These are phyloP conservation scores for Metschnikowia matae DNA, from an alignment of 805 yeast species.

Conservation along the genomic window DNA sequence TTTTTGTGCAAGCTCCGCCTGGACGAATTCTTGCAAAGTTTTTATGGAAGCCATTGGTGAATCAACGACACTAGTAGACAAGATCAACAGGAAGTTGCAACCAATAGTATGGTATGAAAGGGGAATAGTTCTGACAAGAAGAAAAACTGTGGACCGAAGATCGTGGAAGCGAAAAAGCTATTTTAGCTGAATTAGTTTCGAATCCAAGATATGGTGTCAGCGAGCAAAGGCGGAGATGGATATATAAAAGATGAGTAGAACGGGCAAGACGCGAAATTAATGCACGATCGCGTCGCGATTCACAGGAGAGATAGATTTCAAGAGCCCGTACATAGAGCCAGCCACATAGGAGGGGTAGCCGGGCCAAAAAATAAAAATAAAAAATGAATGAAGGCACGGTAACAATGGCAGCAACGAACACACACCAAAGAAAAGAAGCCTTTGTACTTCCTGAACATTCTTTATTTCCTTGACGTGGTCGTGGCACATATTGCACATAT, in stretches of 20 bases:
- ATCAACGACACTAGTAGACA: no score
- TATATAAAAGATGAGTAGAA: slow-evolving; percentile 1
- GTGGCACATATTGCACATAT: no score
- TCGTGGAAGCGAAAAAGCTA: background rate
- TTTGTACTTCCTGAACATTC: no score
- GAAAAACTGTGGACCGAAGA: no score
- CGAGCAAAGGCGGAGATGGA: slow-evolving; percentile 1
- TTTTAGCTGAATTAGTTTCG: background rate
- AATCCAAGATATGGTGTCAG: background rate
- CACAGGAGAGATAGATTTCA: background rate
- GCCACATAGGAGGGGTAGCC: background rate
- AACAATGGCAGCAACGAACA: no score
- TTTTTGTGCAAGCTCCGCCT: slow-evolving; percentile 28
- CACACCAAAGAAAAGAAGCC: no score
- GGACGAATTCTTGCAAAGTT: slow-evolving; percentile 12
- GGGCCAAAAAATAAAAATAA: no score
- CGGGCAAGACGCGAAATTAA: slow-evolving; percentile 1
- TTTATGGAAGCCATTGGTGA: background rate
- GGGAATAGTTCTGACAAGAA: no score
- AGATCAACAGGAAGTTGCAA: no score
- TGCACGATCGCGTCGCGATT: slow-evolving; percentile 5
- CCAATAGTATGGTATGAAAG: no score
- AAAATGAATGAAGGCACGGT: no score
- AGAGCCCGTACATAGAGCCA: background rate
- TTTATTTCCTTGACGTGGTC: no score